phyloP scores from a whole-genome alignment of 768 basidiomycete genomes.

The Pulveroboletus ravenelii region DNA sequence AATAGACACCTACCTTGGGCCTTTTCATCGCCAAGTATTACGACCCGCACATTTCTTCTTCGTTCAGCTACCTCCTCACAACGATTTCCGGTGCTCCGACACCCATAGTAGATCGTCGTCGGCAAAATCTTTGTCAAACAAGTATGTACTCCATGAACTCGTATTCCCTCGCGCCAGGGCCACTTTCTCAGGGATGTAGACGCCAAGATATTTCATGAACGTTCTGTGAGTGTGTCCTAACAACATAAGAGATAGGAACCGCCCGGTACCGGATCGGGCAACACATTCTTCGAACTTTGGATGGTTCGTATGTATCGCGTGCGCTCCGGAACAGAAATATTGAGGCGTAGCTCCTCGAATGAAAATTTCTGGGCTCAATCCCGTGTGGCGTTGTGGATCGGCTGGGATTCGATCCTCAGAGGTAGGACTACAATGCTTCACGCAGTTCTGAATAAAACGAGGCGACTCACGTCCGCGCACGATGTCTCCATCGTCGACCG shows the following conservation, averaged over 20 bases:
- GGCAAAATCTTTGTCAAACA: constrained; percentile 48
- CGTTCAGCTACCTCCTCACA: constrained; percentile 36
- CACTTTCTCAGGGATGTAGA: constrained; percentile 64
- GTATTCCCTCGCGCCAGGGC: constrained; percentile 37
- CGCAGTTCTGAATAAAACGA: not conserved
- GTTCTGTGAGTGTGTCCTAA: constrained; percentile 36
- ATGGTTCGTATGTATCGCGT: constrained; percentile 49
- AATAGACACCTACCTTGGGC: constrained; percentile 39
- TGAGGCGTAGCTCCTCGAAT: not conserved
- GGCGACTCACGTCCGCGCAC: constrained; percentile 59
- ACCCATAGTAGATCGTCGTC: constrained; percentile 59
- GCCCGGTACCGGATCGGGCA: constrained; percentile 47
- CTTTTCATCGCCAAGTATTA: constrained; percentile 40
- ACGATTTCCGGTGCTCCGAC: not conserved
- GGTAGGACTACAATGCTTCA: not conserved
- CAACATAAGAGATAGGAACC: too few relatives aligned
- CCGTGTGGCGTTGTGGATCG: constrained; percentile 45
- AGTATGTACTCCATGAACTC: constrained; percentile 38
- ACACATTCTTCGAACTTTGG: constrained; percentile 43
- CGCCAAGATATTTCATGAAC: constrained; percentile 52
- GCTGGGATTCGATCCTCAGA: not conserved
- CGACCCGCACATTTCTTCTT: constrained; percentile 46
- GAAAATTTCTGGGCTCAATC: constrained; percentile 32
- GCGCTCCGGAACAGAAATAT: constrained; percentile 12
- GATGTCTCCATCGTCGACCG: constrained; percentile 56